Percentiles rank a stretch among this genome's conserved stretches.
Evolutionary conservation across 2,329 filamentous ascomycete genomes (phyloP).

Genomic region (Alternaria brassicae): DNA sequence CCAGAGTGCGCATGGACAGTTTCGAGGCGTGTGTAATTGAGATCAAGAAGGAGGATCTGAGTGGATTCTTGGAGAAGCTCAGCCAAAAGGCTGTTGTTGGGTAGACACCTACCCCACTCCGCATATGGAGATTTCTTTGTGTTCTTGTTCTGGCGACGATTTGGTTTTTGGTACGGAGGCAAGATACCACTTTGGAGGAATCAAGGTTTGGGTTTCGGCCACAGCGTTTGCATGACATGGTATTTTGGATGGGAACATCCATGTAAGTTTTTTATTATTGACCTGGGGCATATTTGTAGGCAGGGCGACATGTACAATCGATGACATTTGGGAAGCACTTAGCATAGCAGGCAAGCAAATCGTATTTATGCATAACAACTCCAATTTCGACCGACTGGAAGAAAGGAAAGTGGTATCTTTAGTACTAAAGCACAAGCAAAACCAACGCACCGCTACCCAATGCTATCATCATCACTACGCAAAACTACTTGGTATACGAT

Average conservation of each 20-base stretch:
- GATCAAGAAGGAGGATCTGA: slow-evolving; percentile 94
- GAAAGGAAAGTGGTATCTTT: slow-evolving; percentile 28
- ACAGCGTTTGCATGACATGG: slow-evolving; percentile 4
- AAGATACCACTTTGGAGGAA: neutral
- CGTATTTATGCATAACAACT: slow-evolving; percentile 6
- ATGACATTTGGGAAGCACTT: slow-evolving; percentile 10
- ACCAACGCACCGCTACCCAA: neutral
- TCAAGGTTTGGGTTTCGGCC: neutral
- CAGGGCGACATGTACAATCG: slow-evolving; percentile 8
- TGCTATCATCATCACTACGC: neutral
- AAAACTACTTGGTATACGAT: slow-evolving; percentile 11
- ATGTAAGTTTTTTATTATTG: neutral
- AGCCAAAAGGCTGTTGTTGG: slow-evolving; percentile 88
- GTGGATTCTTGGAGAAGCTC: slow-evolving; percentile 86
- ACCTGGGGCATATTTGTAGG: slow-evolving; percentile 10
- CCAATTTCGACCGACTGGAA: slow-evolving; percentile 4
- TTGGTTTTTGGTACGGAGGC: neutral
- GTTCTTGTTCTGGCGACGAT: neutral
- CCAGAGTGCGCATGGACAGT: slow-evolving; percentile 88
- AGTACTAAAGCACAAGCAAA: slow-evolving; percentile 12
- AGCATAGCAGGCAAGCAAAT: slow-evolving; percentile 18
- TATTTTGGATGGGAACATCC: neutral
- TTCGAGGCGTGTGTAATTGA: slow-evolving; percentile 98
- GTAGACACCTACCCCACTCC: slow-evolving; percentile 5
- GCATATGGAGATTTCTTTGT: neutral